Evolutionary conservation across 768 basidiomycete genomes (phyloP).

Genomic region (Tephrocybe rancida): DNA sequence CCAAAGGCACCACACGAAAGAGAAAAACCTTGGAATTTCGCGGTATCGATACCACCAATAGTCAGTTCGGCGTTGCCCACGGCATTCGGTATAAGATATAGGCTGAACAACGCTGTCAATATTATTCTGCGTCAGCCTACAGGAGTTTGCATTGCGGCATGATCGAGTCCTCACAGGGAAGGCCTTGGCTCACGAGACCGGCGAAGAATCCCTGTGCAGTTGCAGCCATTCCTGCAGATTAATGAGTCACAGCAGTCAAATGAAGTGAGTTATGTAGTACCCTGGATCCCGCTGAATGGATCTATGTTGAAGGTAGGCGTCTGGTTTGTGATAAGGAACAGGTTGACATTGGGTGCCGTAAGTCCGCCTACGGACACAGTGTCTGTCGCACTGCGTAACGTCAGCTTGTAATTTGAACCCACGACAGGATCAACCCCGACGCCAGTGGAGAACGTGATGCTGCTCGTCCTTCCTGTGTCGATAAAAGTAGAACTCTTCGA

Average conservation of each 20-base stretch:
- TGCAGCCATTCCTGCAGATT: constrained; percentile 47
- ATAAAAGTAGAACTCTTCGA: constrained; percentile 54
- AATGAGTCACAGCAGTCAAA: background rate
- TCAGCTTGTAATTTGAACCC: constrained; percentile 47
- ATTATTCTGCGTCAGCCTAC: constrained; percentile 17
- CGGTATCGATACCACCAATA: constrained; percentile 52
- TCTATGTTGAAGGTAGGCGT: constrained; percentile 53
- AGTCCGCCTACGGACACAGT: constrained; percentile 53
- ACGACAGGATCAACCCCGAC: constrained; percentile 58
- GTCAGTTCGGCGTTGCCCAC: constrained; percentile 56
- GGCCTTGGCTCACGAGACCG: constrained; percentile 45
- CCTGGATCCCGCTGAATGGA: constrained; percentile 60
- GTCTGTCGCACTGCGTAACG: constrained; percentile 46
- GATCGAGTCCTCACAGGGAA: constrained; percentile 43
- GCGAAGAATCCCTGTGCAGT: constrained; percentile 53
- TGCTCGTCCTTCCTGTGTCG: constrained; percentile 39
- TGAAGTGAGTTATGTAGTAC: constrained; percentile 21
- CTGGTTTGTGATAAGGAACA: constrained; percentile 57
- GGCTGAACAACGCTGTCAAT: constrained; percentile 47
- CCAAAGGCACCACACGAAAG: background rate
- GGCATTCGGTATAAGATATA: constrained; percentile 48
- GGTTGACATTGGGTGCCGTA: constrained; percentile 32
- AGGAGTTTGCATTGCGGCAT: background rate
- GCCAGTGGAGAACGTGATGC: constrained; percentile 57
- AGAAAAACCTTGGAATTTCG: constrained; percentile 48